Evolutionary conservation across 2,329 filamentous ascomycete genomes (phyloP).

Genomic region (Colletotrichum lini): DNA sequence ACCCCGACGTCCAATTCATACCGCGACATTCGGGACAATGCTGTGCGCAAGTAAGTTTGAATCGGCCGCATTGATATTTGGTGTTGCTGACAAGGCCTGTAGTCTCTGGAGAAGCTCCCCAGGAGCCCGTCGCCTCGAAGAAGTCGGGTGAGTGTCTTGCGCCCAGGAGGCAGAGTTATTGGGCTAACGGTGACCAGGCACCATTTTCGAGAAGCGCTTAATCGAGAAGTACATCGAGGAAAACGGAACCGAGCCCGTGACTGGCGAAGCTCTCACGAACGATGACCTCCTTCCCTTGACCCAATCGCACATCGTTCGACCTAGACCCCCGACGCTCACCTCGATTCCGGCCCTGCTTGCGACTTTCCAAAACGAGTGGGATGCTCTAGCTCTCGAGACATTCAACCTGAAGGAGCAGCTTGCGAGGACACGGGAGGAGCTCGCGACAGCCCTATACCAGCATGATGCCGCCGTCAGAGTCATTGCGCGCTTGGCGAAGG

Average conservation of each 20-base stretch:
- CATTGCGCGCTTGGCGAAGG: slow-evolving; percentile 90
- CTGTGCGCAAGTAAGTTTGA: slow-evolving; percentile 56
- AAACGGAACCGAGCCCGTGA: slow-evolving; percentile 92
- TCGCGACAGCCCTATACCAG: slow-evolving; percentile 94
- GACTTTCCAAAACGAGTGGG: slow-evolving; percentile 99
- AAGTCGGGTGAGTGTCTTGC: slow-evolving; percentile 81
- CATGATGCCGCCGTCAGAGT: slow-evolving; percentile 97
- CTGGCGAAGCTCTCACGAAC: slow-evolving; percentile 83
- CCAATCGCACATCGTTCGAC: slow-evolving; percentile 85
- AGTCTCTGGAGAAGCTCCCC: slow-evolving; percentile 98
- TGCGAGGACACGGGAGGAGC: slow-evolving; percentile 90
- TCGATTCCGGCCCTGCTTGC: slow-evolving; percentile 95
- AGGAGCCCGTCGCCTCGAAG: slow-evolving; percentile 93
- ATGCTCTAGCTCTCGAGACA: slow-evolving; percentile 90
- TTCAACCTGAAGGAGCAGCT: slow-evolving; percentile 93
- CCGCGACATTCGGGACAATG: slow-evolving; percentile 38
- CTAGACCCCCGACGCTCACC: slow-evolving; percentile 91
- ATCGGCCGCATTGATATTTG: neutral
- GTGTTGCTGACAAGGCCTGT: slow-evolving; percentile 44
- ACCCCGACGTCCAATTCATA: slow-evolving; percentile 23
- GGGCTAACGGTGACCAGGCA: slow-evolving; percentile 65
- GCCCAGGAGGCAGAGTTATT: neutral
- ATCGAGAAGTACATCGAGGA: slow-evolving; percentile 96
- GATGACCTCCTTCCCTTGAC: slow-evolving; percentile 93
- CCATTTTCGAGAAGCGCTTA: slow-evolving; percentile 93